Evolutionary conservation across 140 eudicot genomes (phyloP).

Genomic region (Ambrosia hybrid): DNA sequence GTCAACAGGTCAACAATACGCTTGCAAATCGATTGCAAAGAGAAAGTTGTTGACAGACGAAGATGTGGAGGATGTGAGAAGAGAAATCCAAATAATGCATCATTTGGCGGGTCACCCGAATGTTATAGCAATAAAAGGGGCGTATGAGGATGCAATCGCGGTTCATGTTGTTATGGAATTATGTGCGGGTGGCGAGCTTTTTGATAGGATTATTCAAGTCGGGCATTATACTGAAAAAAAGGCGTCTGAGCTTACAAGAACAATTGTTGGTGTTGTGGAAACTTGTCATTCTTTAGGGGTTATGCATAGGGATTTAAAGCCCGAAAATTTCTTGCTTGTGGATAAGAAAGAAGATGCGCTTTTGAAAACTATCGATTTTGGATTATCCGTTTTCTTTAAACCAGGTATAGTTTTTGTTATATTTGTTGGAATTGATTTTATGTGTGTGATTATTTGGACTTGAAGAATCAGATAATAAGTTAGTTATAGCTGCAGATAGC

Average conservation of each 20-base stretch:
- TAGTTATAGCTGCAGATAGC: not conserved
- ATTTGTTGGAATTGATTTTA: not conserved
- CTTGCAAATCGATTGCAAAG: conserved; percentile 16
- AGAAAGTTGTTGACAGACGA: not conserved
- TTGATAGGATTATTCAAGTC: conserved; percentile 1
- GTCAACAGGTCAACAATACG: conserved; percentile 10
- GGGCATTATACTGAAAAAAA: conserved; percentile 10
- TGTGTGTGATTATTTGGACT: not conserved
- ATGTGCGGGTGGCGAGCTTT: conserved; percentile 17
- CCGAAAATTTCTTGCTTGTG: conserved; percentile 9
- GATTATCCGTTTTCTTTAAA: conserved; percentile 3
- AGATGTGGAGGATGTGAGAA: conserved; percentile 14
- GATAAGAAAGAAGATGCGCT: conserved; percentile 3
- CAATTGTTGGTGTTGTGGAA: conserved; percentile 3
- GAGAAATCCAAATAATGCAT: conserved; percentile 16
- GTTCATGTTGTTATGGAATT: conserved; percentile 10
- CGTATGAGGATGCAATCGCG: conserved; percentile 7
- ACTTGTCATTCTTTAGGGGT: conserved; percentile 13
- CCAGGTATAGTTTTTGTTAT: not conserved
- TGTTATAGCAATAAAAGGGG: conserved; percentile 2
- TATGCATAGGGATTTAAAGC: conserved; percentile 4
- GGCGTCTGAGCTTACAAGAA: not conserved
- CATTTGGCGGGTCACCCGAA: conserved; percentile 13
- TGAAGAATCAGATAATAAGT: not conserved
- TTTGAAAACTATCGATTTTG: conserved; percentile 6